phyloP scores from a whole-genome alignment of 768 basidiomycete genomes.

The Trametes elegans region DNA sequence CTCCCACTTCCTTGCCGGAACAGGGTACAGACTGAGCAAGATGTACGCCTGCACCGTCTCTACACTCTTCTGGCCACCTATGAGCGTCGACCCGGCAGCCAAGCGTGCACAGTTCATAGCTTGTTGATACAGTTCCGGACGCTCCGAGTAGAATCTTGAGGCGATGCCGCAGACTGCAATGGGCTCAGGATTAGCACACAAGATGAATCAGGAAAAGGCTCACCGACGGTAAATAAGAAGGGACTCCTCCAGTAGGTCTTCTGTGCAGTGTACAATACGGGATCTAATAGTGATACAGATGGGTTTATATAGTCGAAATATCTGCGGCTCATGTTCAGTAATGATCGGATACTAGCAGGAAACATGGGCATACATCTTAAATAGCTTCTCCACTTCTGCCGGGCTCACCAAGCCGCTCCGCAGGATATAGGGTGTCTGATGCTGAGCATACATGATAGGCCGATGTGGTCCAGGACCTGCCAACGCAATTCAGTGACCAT shows the following conservation, averaged over 20 bases:
- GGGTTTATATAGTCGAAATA: constrained; percentile 79
- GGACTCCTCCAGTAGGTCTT: constrained; percentile 80
- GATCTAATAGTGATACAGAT: constrained; percentile 77
- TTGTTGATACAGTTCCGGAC: constrained; percentile 66
- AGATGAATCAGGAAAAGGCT: too few species aligned
- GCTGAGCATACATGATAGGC: constrained; percentile 40
- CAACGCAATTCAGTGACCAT: neutral
- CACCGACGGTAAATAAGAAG: constrained; percentile 89
- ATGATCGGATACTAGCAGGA: neutral
- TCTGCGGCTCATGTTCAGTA: constrained; percentile 33
- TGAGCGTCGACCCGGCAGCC: constrained; percentile 74
- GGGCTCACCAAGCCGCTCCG: constrained; percentile 60
- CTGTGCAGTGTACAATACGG: constrained; percentile 80
- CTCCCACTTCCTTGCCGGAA: constrained; percentile 79
- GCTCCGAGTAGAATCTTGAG: constrained; percentile 73
- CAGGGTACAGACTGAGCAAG: constrained; percentile 70
- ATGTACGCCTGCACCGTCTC: constrained; percentile 87
- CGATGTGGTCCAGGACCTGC: constrained; percentile 29
- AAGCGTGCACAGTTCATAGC: constrained; percentile 74
- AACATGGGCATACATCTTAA: constrained; percentile 66
- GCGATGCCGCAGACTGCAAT: constrained; percentile 79
- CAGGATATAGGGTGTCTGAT: constrained; percentile 64
- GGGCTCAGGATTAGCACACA: neutral
- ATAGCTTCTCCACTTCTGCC: constrained; percentile 67
- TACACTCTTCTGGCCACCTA: constrained; percentile 74